Conservation (phyloP, 1,139 yeast species). For the Geotrichum carabidarum region DNA sequence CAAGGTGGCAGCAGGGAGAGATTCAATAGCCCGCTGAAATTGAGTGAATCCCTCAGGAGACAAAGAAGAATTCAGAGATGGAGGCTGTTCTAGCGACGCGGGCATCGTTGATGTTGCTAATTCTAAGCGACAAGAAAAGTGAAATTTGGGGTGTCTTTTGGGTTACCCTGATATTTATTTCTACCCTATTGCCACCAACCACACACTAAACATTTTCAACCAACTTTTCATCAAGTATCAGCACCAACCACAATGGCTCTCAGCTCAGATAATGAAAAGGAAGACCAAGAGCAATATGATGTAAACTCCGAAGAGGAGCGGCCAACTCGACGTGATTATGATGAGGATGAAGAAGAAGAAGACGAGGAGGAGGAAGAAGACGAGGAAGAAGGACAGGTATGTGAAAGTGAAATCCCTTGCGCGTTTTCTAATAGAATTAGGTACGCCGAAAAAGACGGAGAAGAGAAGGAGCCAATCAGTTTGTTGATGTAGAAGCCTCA, state of each 20-base stretch:
- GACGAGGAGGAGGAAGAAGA: constrained; percentile 29
- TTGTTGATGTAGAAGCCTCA: constrained; percentile 97
- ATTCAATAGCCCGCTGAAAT: constrained; percentile 9
- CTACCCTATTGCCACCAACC: not conserved
- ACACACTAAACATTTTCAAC: not conserved
- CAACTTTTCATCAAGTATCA: not conserved
- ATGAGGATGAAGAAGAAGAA: constrained; percentile 31
- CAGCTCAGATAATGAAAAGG: constrained; percentile 11
- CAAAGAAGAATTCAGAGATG: not conserved
- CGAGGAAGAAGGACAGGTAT: constrained; percentile 31
- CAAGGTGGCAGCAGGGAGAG: constrained; percentile 7
- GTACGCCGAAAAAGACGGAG: constrained; percentile 61
- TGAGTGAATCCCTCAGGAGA: not conserved
- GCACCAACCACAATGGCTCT: constrained; percentile 2
- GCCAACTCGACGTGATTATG: constrained; percentile 23
- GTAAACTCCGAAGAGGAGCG: constrained; percentile 3
- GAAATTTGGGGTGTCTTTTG: not conserved
- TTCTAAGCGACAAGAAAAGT: not conserved
- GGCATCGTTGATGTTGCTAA: not conserved
- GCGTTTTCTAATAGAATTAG: constrained; percentile 42
- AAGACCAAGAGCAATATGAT: constrained; percentile 6
- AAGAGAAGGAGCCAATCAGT: constrained; percentile 76
- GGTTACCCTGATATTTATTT: not conserved
- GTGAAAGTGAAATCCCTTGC: constrained; percentile 21
- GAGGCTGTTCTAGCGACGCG: not conserved